Evolutionary conservation across 2,329 filamentous ascomycete species (phyloP).

Genomic region (Fusarium anguioides): DNA sequence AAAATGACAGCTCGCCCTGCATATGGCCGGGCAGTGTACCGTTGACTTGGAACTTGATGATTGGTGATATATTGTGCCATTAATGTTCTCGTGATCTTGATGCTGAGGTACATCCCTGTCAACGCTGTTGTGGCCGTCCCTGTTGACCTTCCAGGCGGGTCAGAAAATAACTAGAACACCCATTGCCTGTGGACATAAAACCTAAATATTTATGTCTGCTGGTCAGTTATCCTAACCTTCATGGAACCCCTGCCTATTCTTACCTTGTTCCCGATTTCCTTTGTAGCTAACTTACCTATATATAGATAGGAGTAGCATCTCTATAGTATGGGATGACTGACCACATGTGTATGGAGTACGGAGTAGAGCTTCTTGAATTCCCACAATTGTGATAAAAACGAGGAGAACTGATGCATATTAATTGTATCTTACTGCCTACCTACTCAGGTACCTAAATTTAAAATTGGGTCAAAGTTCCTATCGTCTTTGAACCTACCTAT

Average conservation of each 20-base stretch:
- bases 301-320: too few relatives aligned
- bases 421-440: too few relatives aligned
- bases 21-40: slow-evolving; percentile 18
- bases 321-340: too few relatives aligned
- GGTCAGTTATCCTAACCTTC: too few relatives aligned
- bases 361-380: neutral
- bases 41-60: slow-evolving; percentile 28
- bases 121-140: slow-evolving; percentile 16
- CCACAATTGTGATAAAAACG: neutral
- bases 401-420: neutral
- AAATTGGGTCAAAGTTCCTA: neutral
- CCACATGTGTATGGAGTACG: neutral
- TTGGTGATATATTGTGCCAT: slow-evolving; percentile 28
- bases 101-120: slow-evolving; percentile 16
- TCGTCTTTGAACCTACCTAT: neutral
- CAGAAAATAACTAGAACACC: too few relatives aligned
- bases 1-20: slow-evolving; percentile 37
- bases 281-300: too few relatives aligned
- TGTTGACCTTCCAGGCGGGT: too few relatives aligned
- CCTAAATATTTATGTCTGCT: too few relatives aligned
- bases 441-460: neutral
- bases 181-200: too few relatives aligned
- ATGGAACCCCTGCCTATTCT: too few relatives aligned
- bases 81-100: slow-evolving; percentile 25
- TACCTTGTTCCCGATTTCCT: too few relatives aligned